Conservation (phyloP, 352 stramenopile species). For the Pythium plurisporium region DNA sequence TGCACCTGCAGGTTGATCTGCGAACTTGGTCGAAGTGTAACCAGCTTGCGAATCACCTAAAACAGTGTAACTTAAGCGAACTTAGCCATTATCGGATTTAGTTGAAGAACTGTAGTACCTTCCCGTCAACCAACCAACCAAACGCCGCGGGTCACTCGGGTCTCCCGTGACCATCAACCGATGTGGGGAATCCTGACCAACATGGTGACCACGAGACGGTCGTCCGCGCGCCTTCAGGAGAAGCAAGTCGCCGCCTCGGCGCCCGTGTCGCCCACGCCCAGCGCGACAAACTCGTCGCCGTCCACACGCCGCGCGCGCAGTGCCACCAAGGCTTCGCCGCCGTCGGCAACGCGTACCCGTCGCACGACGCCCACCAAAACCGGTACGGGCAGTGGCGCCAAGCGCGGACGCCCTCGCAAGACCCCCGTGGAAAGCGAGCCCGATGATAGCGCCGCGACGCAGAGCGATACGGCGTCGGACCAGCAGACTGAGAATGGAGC, state of each 20-base stretch:
- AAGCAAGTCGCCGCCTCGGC: constrained; percentile 25
- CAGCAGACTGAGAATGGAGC: constrained; percentile 4
- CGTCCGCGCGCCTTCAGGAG: constrained; percentile 55
- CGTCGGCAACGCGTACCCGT: constrained; percentile 1
- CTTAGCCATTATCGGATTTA: constrained; percentile 14
- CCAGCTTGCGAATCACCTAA: not conserved
- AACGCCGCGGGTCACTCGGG: not conserved
- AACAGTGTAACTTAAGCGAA: not conserved
- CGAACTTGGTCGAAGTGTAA: constrained; percentile 10
- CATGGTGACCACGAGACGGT: constrained; percentile 67
- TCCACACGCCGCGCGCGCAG: constrained; percentile 2
- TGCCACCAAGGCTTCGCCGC: constrained; percentile 18
- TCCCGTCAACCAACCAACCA: constrained; percentile 11
- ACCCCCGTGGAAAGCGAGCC: not conserved
- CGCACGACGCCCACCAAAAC: constrained; percentile 8
- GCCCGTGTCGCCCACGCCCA: constrained; percentile 18
- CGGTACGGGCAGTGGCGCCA: constrained; percentile 1
- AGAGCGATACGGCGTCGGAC: constrained; percentile 16
- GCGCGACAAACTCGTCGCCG: not conserved
- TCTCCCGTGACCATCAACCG: constrained; percentile 11
- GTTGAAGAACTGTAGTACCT: not conserved
- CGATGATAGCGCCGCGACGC: constrained; percentile 11
- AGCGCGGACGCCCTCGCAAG: constrained; percentile 15
- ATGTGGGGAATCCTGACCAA: constrained; percentile 28
- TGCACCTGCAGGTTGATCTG: not conserved